Evolutionary conservation across 108 stramenopile species (phyloP), one percentile per base, ranked within the genome.

Genomic region (Chaetoceros muelleri): DNA sequence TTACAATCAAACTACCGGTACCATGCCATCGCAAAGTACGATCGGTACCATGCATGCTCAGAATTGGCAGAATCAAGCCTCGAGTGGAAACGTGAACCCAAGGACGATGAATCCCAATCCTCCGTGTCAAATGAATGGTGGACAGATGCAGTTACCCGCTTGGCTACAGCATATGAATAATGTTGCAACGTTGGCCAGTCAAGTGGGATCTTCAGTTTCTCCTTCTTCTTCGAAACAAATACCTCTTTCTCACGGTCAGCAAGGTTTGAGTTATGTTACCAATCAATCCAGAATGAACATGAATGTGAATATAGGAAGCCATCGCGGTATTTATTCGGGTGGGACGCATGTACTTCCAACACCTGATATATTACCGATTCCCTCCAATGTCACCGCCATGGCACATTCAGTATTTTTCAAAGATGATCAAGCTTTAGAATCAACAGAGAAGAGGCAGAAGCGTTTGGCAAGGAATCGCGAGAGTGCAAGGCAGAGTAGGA

Each of bases 401-500:
- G 5, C 34, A 13, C 34, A 40, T 51, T n/a, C n/a, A n/a, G 16
- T 5, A 16, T 51, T 51, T 26, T 51, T 24, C 25, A 26, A 26
- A 51, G 49, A 26, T 5, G 34, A 40, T 40, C 5, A 40, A 19
- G 70, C 44, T 2, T 19, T 19, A 21, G 80, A 81, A 67, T 66
- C 69, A 21, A 79, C 78, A 64, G 91, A 93, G 55, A 86, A 84
- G 60, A 81, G 91, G 2, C 83, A 77, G 24, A 72, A 76, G 49
- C 60, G 91, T 31, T 59, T 93, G 50, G 87, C 88, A 49, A 70
- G 91, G 17, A 93, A 93, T 69, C 69, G 87, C 48, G 91, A 93
- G 70, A 79, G 77, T 22, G 91, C 91, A 16, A 74, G 91, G 16
- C 84, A 85, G 50, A 72, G 70, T 28, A 69, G 91, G 1, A 55